Percentiles rank a stretch among this genome's conserved stretches.
Conservation (phyloP, 2,329 filamentous ascomycete genomes). For the Fusarium dimerum region DNA sequence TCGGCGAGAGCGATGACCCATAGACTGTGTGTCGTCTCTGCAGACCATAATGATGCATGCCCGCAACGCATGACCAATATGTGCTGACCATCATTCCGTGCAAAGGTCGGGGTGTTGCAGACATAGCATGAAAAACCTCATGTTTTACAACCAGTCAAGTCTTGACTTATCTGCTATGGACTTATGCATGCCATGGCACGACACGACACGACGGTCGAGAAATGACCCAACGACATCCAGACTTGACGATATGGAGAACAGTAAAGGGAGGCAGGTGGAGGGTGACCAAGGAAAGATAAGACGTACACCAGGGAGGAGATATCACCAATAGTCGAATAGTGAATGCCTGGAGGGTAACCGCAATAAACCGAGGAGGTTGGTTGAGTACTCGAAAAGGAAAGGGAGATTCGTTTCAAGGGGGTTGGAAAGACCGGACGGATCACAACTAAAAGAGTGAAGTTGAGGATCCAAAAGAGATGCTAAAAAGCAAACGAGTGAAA, state of each 20-base stretch:
- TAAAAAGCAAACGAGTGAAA: constrained; percentile 30
- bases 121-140: neutral
- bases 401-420: constrained; percentile 13
- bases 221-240: constrained; percentile 3
- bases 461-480: constrained; percentile 35
- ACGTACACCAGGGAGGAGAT: constrained; percentile 31
- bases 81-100: constrained; percentile 22
- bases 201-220: constrained; percentile 19
- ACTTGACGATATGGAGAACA: constrained; percentile 7
- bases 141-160: constrained; percentile 14
- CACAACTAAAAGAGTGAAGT: constrained; percentile 47
- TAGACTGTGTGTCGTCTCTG: constrained; percentile 1
- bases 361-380: constrained; percentile 24
- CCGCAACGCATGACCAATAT: constrained; percentile 24
- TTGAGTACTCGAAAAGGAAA: constrained; percentile 18
- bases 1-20: constrained; percentile 9
- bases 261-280: constrained; percentile 22
- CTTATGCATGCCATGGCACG: constrained; percentile 24
- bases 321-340: constrained; percentile 30
- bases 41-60: constrained; percentile 5
- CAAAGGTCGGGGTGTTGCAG: constrained; percentile 13
- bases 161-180: constrained; percentile 14
- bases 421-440: constrained; percentile 40
- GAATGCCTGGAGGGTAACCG: constrained; percentile 23
- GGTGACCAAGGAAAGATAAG: constrained; percentile 18